These are phyloP conservation scores for Neopestalotiopsis rosae DNA, from an alignment of 2,329 filamentous ascomycete species.

Conservation along the genomic window DNA sequence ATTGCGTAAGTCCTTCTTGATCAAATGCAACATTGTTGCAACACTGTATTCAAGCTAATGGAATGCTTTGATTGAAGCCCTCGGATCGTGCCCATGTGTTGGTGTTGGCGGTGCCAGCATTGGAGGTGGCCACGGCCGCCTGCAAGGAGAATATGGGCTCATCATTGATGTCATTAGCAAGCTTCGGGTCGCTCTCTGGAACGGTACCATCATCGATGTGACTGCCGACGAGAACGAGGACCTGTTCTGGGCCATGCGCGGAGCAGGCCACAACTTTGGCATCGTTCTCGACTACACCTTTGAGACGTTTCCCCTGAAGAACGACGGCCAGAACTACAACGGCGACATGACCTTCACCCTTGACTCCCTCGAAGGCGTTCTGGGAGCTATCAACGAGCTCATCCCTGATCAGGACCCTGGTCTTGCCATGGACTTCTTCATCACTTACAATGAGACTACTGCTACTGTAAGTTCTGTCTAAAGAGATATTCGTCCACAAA, in stretches of 20 bases:
- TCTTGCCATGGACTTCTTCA: neutral
- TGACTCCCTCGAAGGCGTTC: neutral
- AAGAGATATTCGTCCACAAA: neutral
- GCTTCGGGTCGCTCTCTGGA: slow-evolving; percentile 6
- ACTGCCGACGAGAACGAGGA: neutral
- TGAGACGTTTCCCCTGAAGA: neutral
- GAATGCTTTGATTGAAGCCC: neutral
- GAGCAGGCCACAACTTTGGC: slow-evolving; percentile 30
- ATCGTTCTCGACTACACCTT: slow-evolving; percentile 23
- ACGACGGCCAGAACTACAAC: slow-evolving; percentile 9
- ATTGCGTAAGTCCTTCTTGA: neutral
- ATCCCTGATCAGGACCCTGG: neutral
- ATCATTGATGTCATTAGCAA: slow-evolving; percentile 1
- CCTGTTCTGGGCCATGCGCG: slow-evolving; percentile 28
- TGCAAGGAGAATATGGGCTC: slow-evolving; percentile 7
- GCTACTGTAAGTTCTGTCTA: neutral
- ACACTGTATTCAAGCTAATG: neutral
- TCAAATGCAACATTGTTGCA: too few species aligned
- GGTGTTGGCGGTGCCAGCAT: slow-evolving; percentile 8
- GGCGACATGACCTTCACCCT: slow-evolving; percentile 10
- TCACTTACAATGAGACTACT: neutral
- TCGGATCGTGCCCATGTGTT: slow-evolving; percentile 12
- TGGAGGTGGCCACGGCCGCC: slow-evolving; percentile 10
- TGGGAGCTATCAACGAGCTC: neutral
- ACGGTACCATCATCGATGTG: slow-evolving; percentile 9